These are phyloP conservation scores for Clavispora carvajalis DNA, from an alignment of 805 yeast species.

Conservation along the genomic window DNA sequence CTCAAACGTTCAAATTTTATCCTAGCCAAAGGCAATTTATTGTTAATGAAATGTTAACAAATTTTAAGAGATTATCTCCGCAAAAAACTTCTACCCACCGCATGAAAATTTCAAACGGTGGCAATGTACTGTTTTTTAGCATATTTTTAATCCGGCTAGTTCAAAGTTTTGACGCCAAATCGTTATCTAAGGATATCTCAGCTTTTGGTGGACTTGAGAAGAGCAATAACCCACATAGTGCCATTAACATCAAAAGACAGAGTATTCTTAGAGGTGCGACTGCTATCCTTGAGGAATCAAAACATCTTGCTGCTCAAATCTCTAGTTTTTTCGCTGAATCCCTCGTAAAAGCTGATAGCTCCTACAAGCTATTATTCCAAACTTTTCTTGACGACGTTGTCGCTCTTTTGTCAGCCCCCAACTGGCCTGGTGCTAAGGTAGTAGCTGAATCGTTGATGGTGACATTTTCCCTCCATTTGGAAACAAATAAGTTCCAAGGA, in stretches of 20 bases:
- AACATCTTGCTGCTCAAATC: constrained; percentile 1
- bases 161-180: constrained; percentile 28
- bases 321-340: constrained; percentile 6
- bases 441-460: constrained; percentile 32
- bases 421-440: constrained; percentile 56
- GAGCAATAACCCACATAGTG: constrained; percentile 4
- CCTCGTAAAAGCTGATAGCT: constrained; percentile 3
- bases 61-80: constrained; percentile 45
- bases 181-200: constrained; percentile 1
- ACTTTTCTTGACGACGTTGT: constrained; percentile 51
- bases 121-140: constrained; percentile 45
- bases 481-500: constrained; percentile 34
- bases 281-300: constrained; percentile 1
- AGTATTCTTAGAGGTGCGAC: constrained; percentile 1
- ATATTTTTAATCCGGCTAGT: constrained; percentile 38
- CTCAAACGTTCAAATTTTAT: constrained; percentile 34
- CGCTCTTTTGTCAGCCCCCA: constrained; percentile 45
- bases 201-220: constrained; percentile 2
- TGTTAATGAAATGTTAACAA: constrained; percentile 52
- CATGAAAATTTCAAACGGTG: constrained; percentile 39
- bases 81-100: constrained; percentile 42
- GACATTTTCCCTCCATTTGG: constrained; percentile 36
- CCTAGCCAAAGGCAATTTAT: constrained; percentile 56
- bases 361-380: constrained; percentile 5
- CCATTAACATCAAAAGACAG: constrained; percentile 5